Conservation (phyloP, 768 basidiomycete genomes). For the Suillus spraguei region DNA sequence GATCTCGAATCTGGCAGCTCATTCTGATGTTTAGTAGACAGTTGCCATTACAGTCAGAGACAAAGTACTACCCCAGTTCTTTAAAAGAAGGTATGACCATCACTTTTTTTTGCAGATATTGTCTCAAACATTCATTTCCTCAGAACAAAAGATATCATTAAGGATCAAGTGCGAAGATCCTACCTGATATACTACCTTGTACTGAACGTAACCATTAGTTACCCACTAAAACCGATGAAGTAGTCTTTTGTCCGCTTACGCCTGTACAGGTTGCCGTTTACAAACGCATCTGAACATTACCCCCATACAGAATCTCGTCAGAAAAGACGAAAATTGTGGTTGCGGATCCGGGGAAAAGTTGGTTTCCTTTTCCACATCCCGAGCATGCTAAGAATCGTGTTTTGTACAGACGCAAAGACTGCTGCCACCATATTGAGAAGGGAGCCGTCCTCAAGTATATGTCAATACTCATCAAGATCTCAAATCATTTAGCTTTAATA, state of each 20-base stretch:
- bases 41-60: conserved; percentile 66
- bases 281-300: conserved; percentile 64
- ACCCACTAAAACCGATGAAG: conserved; percentile 85
- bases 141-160: conserved; percentile 79
- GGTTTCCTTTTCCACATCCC: conserved; percentile 19
- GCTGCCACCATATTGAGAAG: conserved; percentile 48
- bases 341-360: conserved; percentile 68
- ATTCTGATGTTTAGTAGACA: conserved; percentile 34
- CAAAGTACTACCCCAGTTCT: conserved; percentile 78
- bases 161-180: conserved; percentile 51
- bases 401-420: conserved; percentile 57
- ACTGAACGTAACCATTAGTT: conserved; percentile 47
- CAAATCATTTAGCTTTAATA: conserved; percentile 87
- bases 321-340: conserved; percentile 69
- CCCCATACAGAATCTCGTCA: conserved; percentile 70
- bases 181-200: background rate
- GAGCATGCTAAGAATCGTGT: conserved; percentile 10
- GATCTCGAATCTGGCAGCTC: background rate
- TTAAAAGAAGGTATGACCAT: conserved; percentile 68
- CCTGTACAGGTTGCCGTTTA: conserved; percentile 71
- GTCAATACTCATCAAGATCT: conserved; percentile 81
- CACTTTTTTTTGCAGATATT: background rate
- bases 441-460: conserved; percentile 74
- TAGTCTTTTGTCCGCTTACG: conserved; percentile 92
- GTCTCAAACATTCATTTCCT: background rate